phyloP scores from a whole-genome alignment of 345 rosid genomes.

The Pistacia integerrima region DNA sequence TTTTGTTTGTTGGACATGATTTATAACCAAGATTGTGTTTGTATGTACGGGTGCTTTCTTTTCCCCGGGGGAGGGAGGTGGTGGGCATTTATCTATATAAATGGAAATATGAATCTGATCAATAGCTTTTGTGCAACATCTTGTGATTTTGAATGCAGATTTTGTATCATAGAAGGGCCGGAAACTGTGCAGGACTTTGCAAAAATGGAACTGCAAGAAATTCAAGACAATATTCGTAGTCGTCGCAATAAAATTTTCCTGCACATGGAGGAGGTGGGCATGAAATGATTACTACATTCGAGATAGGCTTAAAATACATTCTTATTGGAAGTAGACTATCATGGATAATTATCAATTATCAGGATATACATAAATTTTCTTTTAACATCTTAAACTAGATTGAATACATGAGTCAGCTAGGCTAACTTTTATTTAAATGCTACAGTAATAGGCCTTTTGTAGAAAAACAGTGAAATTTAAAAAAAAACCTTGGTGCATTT shows the following conservation, averaged over 20 bases:
- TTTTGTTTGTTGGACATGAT: not conserved
- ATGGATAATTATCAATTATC: not conserved
- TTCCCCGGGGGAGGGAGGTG: too few relatives aligned
- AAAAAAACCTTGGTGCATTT: not conserved
- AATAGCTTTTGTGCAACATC: not conserved
- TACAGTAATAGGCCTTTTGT: not conserved
- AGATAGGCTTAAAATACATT: not conserved
- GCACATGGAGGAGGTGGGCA: slow-evolving; percentile 94
- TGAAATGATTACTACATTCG: not conserved
- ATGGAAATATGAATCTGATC: not conserved
- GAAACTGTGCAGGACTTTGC: slow-evolving; percentile 94
- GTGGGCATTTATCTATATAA: not conserved
- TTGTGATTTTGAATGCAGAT: slow-evolving; percentile 46
- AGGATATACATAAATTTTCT: not conserved
- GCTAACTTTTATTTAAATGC: not conserved
- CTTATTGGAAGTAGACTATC: not conserved
- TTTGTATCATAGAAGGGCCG: slow-evolving; percentile 98
- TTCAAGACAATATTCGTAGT: slow-evolving; percentile 90
- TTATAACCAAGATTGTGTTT: not conserved
- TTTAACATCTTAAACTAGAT: not conserved
- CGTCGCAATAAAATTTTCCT: slow-evolving; percentile 92
- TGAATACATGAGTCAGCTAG: not conserved
- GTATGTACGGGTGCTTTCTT: too few relatives aligned
- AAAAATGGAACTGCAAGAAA: slow-evolving; percentile 85
- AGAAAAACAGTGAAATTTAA: not conserved